Evolutionary conservation across 2,329 filamentous ascomycete species (phyloP), one percentile per base, ranked within the genome.

Genomic region (Cytospora paraplurivora): DNA sequence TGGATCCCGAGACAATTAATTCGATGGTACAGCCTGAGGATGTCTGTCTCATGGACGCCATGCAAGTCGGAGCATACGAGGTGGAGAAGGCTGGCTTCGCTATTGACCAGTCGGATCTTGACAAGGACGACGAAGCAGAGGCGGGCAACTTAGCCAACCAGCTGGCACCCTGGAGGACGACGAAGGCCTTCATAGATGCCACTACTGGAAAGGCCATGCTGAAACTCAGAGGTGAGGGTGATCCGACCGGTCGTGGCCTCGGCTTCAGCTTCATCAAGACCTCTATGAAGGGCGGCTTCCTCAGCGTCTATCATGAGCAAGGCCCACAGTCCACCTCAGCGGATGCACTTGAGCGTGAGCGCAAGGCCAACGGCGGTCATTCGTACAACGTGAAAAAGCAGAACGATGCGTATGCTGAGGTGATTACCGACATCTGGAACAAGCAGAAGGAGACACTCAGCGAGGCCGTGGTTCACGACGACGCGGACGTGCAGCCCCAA

Each of bases 231-330:
- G 95, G 95, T 21, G 92, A 96, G 68, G 95, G 95, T 62, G 95
- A 99, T 73, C 95, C 95, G 4, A 97, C 94, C 0, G 93, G 93
- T 32, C 90, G 93, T 71, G 95, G 95, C 1, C 88, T 97, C 65
- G 95, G 92, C 2, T 97, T 98, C 79, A 97, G 92, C 74, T 97
- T 99, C 75, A 93, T 99, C 75, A 93, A 95, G 72, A 97, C 93
- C 0, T 96, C 92, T 1, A 99, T 99, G 95, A 99, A 99, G 77
- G 95, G 95, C 66, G 95, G 95, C 0, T 99, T 87, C 66, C 85
- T 97, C 76, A 92, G 93, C 72, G 90, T 93, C 21, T 85, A 96
- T 33, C 85, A 86, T 62, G 69, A 71, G 61, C 69, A 77, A 64
- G 86, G 86, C 2, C 85, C 86, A 3, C 76, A 85, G 47, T 84